Evolutionary conservation across 345 rosid genomes (phyloP).

Genomic region (Triadica sebifera): DNA sequence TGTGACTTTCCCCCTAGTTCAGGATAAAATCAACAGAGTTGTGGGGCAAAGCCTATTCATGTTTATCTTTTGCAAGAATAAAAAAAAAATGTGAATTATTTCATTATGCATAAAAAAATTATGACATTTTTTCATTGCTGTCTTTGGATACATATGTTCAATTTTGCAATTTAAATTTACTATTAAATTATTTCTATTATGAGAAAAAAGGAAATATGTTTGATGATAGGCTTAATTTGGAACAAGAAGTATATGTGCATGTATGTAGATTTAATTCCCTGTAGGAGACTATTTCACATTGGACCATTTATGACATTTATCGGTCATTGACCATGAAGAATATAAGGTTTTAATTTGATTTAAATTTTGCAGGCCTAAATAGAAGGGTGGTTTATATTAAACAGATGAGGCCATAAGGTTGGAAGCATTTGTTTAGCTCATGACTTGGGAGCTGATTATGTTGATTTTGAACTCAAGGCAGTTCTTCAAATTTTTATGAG

Average conservation of each 20-base stretch:
- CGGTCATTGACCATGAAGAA: neutral
- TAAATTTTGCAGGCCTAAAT: constrained; percentile 39
- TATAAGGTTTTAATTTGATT: neutral
- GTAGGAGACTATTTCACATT: neutral
- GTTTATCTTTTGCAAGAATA: neutral
- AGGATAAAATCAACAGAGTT: neutral
- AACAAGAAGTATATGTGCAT: neutral
- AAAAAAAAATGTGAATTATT: too few species aligned
- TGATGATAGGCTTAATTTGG: neutral
- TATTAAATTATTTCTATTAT: too few species aligned
- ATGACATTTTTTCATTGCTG: neutral
- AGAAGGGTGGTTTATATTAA: constrained; percentile 52
- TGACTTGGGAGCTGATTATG: constrained; percentile 54
- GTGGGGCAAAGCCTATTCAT: neutral
- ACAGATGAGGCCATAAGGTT: constrained; percentile 42
- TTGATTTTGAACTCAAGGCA: constrained; percentile 59
- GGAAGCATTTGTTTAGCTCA: constrained; percentile 40
- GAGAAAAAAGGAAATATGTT: neutral
- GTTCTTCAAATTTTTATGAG: neutral
- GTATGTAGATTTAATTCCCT: neutral
- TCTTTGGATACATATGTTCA: neutral
- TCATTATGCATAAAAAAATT: neutral
- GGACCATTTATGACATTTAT: neutral
- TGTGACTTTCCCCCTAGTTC: neutral
- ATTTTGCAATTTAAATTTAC: neutral